These are phyloP conservation scores for Penstemon newberryi DNA, from an alignment of 257 asterid genomes.

Conservation along the genomic window DNA sequence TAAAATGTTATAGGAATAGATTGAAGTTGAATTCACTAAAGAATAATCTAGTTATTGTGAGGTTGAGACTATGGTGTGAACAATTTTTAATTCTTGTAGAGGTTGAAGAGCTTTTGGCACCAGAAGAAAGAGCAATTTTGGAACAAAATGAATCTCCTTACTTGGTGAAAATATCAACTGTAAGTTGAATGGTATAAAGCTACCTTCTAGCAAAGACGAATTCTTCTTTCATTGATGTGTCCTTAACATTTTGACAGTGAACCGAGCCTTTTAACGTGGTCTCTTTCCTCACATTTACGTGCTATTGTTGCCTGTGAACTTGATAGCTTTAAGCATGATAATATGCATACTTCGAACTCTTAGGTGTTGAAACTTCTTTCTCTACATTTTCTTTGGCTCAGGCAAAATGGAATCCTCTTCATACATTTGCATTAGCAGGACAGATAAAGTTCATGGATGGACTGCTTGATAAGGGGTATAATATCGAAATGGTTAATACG, in stretches of 20 bases:
- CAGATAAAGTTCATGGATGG: constrained; percentile 80
- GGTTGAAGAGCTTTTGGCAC: constrained; percentile 68
- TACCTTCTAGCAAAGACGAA: not conserved
- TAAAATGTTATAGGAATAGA: not conserved
- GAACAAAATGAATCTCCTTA: constrained; percentile 49
- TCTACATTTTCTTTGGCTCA: constrained; percentile 25
- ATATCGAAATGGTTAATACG: constrained; percentile 58
- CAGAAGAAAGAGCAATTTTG: constrained; percentile 77
- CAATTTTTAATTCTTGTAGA: constrained; percentile 47
- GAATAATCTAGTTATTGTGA: not conserved
- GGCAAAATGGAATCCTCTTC: constrained; percentile 87
- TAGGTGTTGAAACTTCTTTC: constrained; percentile 3
- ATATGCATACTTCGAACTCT: not conserved
- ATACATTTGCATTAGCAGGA: constrained; percentile 77
- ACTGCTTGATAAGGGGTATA: constrained; percentile 54
- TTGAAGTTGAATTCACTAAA: not conserved
- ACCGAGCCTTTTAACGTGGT: not conserved
- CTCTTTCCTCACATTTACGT: not conserved
- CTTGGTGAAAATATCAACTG: constrained; percentile 69
- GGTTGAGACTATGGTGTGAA: not conserved
- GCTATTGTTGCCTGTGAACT: not conserved
- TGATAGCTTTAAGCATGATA: constrained; percentile 11
- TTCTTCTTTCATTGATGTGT: constrained; percentile 9
- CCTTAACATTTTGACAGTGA: not conserved
- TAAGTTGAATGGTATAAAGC: constrained; percentile 34